Evolutionary conservation across 768 basidiomycete species (phyloP).

Genomic region (Pluteus cervinus): DNA sequence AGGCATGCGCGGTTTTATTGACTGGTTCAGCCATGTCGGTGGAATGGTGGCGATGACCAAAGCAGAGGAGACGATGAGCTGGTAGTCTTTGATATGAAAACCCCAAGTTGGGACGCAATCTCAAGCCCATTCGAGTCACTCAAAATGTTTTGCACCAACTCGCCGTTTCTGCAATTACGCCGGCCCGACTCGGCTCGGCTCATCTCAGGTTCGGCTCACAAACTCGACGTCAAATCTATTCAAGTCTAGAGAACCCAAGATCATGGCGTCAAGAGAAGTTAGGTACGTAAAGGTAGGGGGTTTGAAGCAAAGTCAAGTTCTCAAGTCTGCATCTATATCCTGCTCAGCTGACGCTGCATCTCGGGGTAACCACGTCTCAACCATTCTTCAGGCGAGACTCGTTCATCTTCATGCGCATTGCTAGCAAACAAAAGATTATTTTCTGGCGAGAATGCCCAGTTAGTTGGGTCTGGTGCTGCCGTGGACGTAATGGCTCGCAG

Average conservation of each 20-base stretch:
- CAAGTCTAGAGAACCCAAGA: too few relatives aligned
- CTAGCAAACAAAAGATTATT: conserved; percentile 52
- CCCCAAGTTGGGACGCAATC: conserved; percentile 11
- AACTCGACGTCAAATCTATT: too few relatives aligned
- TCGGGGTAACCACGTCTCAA: conserved; percentile 37
- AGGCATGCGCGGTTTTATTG: conserved; percentile 81
- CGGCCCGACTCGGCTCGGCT: too few relatives aligned
- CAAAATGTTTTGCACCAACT: too few relatives aligned
- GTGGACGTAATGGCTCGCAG: conserved; percentile 57
- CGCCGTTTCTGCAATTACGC: too few relatives aligned
- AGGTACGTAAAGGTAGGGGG: too few relatives aligned
- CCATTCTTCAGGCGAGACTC: conserved; percentile 52
- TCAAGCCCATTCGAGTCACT: conserved; percentile 21
- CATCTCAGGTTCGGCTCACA: too few relatives aligned
- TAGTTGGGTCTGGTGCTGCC: conserved; percentile 48
- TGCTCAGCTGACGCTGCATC: too few relatives aligned
- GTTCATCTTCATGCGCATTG: conserved; percentile 27
- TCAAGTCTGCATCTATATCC: too few relatives aligned
- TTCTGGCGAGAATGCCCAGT: conserved; percentile 55
- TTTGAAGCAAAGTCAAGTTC: too few relatives aligned
- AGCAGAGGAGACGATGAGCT: conserved; percentile 21
- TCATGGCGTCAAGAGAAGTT: too few relatives aligned
- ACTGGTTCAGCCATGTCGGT: conserved; percentile 34
- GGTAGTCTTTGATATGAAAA: conserved; percentile 16
- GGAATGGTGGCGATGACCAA: conserved; percentile 23